Evolutionary conservation across 257 asterid genomes (phyloP).

Genomic region (Rauvolfia tetraphylla): DNA sequence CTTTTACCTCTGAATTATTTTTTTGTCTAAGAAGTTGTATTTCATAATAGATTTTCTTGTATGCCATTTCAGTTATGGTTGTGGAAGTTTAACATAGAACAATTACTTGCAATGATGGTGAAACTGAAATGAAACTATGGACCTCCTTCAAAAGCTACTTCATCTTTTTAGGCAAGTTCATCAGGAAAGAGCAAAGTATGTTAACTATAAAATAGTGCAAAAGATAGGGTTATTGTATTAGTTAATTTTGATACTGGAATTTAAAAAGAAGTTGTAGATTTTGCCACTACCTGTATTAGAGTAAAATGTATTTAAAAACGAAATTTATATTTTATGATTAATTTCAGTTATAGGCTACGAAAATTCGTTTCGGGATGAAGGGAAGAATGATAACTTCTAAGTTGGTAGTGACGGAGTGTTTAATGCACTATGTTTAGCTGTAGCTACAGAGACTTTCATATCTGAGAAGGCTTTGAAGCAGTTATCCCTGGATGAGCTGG

Average conservation of each 20-base stretch:
- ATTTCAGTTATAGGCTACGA: neutral
- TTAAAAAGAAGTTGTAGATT: neutral
- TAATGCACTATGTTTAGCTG: neutral
- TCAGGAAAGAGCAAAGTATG: neutral
- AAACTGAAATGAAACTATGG: neutral
- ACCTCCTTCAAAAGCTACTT: neutral
- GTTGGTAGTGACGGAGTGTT: neutral
- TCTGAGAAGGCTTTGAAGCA: neutral
- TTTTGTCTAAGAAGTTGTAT: neutral
- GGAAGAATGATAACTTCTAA: neutral
- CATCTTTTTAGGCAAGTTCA: neutral
- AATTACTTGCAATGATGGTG: neutral
- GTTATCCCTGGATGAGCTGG: neutral
- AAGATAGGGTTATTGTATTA: neutral
- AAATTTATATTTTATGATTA: neutral
- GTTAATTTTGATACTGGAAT: neutral
- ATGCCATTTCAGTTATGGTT: neutral
- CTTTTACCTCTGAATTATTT: conserved; percentile 11
- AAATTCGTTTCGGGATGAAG: neutral
- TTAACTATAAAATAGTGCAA: neutral
- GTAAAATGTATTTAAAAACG: neutral
- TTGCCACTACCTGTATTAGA: neutral
- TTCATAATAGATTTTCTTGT: neutral
- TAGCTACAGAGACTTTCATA: neutral
- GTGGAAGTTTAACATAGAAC: neutral